Conservation (phyloP, 2,329 filamentous ascomycete genomes). For the Bisporella sp. region DNA sequence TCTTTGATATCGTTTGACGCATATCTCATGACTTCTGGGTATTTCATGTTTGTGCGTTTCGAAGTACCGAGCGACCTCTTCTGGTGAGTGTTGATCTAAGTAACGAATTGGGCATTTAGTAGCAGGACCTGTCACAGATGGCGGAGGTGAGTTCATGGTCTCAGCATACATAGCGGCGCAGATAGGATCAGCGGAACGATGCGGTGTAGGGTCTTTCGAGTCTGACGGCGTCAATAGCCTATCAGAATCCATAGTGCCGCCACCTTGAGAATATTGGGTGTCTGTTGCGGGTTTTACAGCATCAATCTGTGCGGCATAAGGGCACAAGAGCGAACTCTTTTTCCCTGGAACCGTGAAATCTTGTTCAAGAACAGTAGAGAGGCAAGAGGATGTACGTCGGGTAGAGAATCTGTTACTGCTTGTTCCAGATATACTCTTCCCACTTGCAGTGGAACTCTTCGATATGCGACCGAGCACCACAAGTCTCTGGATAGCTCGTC, state of each 20-base stretch:
- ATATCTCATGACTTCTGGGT: constrained; percentile 87
- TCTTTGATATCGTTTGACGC: constrained; percentile 81
- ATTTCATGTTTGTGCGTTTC: constrained; percentile 94
- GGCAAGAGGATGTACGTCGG: constrained; percentile 42
- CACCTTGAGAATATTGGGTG: constrained; percentile 10
- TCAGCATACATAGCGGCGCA: constrained; percentile 59
- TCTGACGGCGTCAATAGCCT: constrained; percentile 20
- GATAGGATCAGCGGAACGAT: constrained; percentile 51
- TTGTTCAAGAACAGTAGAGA: constrained; percentile 67
- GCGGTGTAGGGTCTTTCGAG: constrained; percentile 36
- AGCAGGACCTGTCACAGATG: constrained; percentile 42
- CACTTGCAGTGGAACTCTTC: constrained; percentile 36
- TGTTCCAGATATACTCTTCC: constrained; percentile 32
- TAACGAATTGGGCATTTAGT: constrained; percentile 87
- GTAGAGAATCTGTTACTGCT: constrained; percentile 33
- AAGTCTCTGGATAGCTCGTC: constrained; percentile 48
- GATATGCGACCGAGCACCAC: constrained; percentile 37
- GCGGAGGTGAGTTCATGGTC: constrained; percentile 35
- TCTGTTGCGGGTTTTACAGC: constrained; percentile 9
- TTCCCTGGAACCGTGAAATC: constrained; percentile 86
- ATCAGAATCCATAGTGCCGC: constrained; percentile 18
- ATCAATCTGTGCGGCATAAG: constrained; percentile 49
- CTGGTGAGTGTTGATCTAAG: constrained; percentile 84
- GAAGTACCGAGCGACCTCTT: constrained; percentile 89
- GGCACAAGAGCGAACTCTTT: constrained; percentile 73